Base-by-base conservation (phyloP, 306 rosid genomes). In the Begonia loranthoides region DNA sequence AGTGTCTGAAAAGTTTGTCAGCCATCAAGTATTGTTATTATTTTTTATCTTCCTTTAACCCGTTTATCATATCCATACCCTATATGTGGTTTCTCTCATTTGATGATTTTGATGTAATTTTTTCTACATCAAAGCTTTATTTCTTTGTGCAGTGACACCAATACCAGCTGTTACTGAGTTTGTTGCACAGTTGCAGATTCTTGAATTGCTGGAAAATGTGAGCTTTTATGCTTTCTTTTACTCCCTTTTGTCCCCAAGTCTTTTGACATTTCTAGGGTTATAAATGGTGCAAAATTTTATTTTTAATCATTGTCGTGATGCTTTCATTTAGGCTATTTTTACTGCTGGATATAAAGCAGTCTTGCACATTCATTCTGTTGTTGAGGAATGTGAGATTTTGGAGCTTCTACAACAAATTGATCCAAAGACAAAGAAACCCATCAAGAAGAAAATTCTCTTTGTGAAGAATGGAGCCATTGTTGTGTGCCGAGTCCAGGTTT, bases 271-370 rank as follows among this genome's bases (percentile, higher is more conserved):
- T 28, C 36, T 28, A 28, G 7, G 22, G 22, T 19, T 19, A 19
- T 19, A 19, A 19, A 19, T 19, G 22, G 22, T 19, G 22, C 22
- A 19, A 19, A 19, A 19, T 19, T 19, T 19, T 19, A 19, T 19
- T 7, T 28, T 28, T 28, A 1, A 28, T 28, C 36, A 19, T 28
- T 28, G 36, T 28, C 9, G 1, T 28, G 1, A 28, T 28, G 22
- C 66, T 50, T 50, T 49, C 61, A 13, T 48, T 46, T 50, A 92
- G 99, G 99, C 99, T 54, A 92, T 92, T 64, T 92, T 92, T 70
- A 92, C 99, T n/a, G 96, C 96, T 71, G 99, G 99, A 28, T 92
- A 92, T 70, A 87, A 87, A 66, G 99, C 99, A 62, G 79, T 92
- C 59, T 65, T 92, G 77, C 99, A 92, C 65, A 70, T 92, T 59